Base-by-base conservation (phyloP, 2,329 filamentous ascomycete species). In the Metarhizium guizhouense region DNA sequence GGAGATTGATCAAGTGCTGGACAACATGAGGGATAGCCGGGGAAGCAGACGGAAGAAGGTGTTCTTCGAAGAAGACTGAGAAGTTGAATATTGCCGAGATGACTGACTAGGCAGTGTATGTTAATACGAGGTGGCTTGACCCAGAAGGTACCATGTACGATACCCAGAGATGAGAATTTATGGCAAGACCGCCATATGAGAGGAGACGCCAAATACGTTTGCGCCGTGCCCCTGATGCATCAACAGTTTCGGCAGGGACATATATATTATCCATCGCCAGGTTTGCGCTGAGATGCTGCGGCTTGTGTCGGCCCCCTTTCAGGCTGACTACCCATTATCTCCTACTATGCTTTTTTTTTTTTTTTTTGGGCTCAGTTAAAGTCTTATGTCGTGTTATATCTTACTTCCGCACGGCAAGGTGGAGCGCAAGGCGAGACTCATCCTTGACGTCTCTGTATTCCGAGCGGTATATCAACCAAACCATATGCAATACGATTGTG, bases 371-470 rank as follows among this genome's bases (percentile, higher is more conserved):
- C 25, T 25, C 25, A 25, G 38, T 20, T 20, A 18, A 11, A 56
- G 42, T 38, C 42, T 25, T 25, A 25, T 42, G 25, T 11, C 11
- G 29, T 51, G 25, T 36, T 45, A 52, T 51, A 34, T 52, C 30
- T 55, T 7, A 20, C n/a, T 65, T 81, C 81, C 83, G 83, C 83
- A 83, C 81, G 82, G 82, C 82, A 78, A 82, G 83, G 83, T 86
- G 83, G 83, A 86, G 83, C 82, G 81, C 83, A 86, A 86, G 83
- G 83, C 81, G 82, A 86, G 83, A 83, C 69, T 75, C 74, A 82
- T 86, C 83, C 83, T 86, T 86, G 83, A 78, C 74, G 76, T 79
- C 82, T 85, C 81, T 86, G 83, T 86, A 86, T 86, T 86, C 83
- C 81, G 83, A 84, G 83, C 83, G 83, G 82, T 81, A 86, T 59